Base-by-base conservation (phyloP, 73 alveolate species). In the Tetrahymena elliotti region DNA sequence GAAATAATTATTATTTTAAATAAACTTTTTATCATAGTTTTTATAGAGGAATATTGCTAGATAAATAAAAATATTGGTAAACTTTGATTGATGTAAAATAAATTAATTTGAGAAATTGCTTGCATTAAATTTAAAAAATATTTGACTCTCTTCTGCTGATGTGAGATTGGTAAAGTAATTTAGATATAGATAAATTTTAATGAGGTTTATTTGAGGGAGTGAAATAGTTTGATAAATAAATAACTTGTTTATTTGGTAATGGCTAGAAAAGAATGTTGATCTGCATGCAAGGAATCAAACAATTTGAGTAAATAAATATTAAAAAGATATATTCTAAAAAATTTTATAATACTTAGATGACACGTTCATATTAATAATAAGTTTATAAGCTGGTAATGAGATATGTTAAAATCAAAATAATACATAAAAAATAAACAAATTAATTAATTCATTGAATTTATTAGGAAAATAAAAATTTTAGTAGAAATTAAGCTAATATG, bases 141-240 rank as follows among this genome's bases (percentile, higher is more conserved):
- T 68, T 68, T 68, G 88, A 68, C 88, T 68, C 88, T 68, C 88
- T n/a, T 68, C 88, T 68, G 88, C 88, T 68, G 88, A 68, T 68
- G 88, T 68, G 36, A 24, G 36, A 68, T 27, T n/a, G 38, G 36
- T 27, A 68, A 7, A 12, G 15, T 47, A 18, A 27, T 5, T 47
- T 47, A 22, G 88, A 68, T 68, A 68, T 68, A 68, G 88, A 68
- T 47, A 47, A 47, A 47, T 47, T 47, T 47, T 47, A 47, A 47
- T 47, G 13, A 13, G 27, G 2, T 15, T 47, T 8, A 8, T 47
- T 8, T 13, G 20, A 47, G 27, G 9, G 13, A 41, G 54, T 10
- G 54, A 41, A 47, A 47, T 18, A 47, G 1, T 47, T 4, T 47
- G 82, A 47, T 6, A 15, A 12, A 47, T 12, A 47, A 47, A 47